Base-by-base conservation (phyloP, 1,284 basidiomycete species). In the Trichosporon asahii region DNA sequence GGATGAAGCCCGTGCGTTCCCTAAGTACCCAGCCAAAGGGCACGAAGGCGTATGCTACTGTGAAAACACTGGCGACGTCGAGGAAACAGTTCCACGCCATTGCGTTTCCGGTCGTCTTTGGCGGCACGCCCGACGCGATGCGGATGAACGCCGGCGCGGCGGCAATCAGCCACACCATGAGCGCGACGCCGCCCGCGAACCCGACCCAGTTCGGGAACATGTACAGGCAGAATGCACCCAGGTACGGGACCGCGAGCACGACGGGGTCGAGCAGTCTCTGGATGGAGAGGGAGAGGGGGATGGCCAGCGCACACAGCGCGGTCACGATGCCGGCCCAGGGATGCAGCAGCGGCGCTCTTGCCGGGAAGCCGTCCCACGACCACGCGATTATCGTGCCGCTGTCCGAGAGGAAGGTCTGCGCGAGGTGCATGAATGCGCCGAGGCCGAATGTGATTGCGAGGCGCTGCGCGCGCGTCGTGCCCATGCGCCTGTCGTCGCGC, bases 21-120 rank as follows among this genome's bases (percentile, higher is more conserved):
- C 95, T 86, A 70, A 98, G 85, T 73, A 90, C 85, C 74, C 87
- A 83, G 0, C 93, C 94, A 1, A 91, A 91, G 0, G 94, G 94
- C 2, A 97, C 93, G 76, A 97, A 97, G 0, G 94, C 95, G 82
- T 98, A 97, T 0, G 95, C 95, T 63, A 94, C 93, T 0, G 94
- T 95, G 82, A 92, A 89, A 5, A 91, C 88, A 71, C 89, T 90
- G 29, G 89, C 88, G 21, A 94, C 85, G 70, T 88, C 88, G 66
- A 94, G 84, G 37, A 93, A 46, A 69, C 87, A 87, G 68, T 90
- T 89, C 14, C 89, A 83, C n/a, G 89, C 76, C 83, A 91, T 88
- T 7, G 89, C 88, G 2, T 85, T 80, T 49, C 87, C 88, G 73
- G 88, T 88, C 3, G 86, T 87, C 71, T 83, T 85, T 14, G 78